A percentile compares a stretch with the other conserved stretches of the same genome.
Conservation (phyloP, 2,329 filamentous ascomycete genomes). For the Xylaria sp. region DNA sequence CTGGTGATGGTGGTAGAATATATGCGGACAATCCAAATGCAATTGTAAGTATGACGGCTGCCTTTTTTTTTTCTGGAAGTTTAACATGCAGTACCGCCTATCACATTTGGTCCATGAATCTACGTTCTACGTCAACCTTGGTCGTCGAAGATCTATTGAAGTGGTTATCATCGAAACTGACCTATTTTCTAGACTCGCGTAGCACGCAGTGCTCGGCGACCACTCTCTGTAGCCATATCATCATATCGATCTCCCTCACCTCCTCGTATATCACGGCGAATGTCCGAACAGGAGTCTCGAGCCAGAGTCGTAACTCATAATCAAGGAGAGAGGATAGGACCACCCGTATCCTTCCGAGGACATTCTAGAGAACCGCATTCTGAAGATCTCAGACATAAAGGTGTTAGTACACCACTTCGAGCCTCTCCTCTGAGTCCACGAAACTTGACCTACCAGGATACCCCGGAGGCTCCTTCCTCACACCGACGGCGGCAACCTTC, state of each 20-base stretch:
- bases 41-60: slow-evolving; percentile 56
- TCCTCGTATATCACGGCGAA: slow-evolving; percentile 61
- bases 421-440: slow-evolving; percentile 62
- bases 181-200: slow-evolving; percentile 57
- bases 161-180: slow-evolving; percentile 31
- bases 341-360: slow-evolving; percentile 58
- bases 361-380: slow-evolving; percentile 56
- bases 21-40: slow-evolving; percentile 53
- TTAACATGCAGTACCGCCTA: slow-evolving; percentile 12
- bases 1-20: slow-evolving; percentile 50
- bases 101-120: slow-evolving; percentile 9
- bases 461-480: slow-evolving; percentile 41
- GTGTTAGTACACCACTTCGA: slow-evolving; percentile 51
- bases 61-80: slow-evolving; percentile 35
- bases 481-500: slow-evolving; percentile 58
- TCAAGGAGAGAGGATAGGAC: slow-evolving; percentile 53
- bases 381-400: slow-evolving; percentile 52
- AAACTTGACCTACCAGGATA: slow-evolving; percentile 60
- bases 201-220: slow-evolving; percentile 61
- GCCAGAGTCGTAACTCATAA: slow-evolving; percentile 56
- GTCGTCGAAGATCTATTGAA: background rate
- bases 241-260: slow-evolving; percentile 59
- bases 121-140: background rate
- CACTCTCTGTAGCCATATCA: slow-evolving; percentile 63
- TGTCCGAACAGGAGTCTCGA: slow-evolving; percentile 66